Conservation (phyloP, 441 rosid genomes). For the Rhodomyrtus psidioides region DNA sequence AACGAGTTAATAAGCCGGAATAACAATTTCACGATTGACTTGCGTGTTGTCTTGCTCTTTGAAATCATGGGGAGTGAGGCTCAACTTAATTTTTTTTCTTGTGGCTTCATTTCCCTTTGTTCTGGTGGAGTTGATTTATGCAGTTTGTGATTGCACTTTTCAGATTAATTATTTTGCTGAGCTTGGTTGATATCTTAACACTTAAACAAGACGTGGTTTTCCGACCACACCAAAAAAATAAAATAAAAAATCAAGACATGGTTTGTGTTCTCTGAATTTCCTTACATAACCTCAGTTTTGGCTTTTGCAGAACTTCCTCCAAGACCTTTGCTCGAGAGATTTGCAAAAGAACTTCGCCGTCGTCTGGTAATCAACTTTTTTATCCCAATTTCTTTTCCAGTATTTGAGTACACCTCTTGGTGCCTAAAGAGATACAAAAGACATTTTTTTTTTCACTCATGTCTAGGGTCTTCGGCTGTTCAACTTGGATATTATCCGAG, state of each 20-base stretch:
- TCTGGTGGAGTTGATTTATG: not conserved
- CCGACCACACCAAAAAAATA: too few relatives aligned
- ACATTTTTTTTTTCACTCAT: not conserved
- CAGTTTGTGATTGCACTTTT: not conserved
- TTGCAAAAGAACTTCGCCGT: conserved; percentile 66
- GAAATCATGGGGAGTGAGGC: not conserved
- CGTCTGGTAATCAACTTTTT: conserved; percentile 36
- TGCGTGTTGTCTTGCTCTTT: not conserved
- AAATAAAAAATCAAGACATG: not conserved
- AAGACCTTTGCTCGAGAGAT: conserved; percentile 66
- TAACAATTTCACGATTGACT: not conserved
- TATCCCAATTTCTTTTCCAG: not conserved
- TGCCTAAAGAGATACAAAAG: not conserved
- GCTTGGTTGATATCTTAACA: not conserved
- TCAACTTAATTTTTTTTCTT: not conserved
- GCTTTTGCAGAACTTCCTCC: conserved; percentile 78
- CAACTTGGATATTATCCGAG: conserved; percentile 62
- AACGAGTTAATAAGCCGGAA: not conserved
- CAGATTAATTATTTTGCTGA: not conserved
- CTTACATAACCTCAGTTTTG: not conserved
- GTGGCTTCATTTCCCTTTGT: not conserved
- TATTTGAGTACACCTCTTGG: not conserved
- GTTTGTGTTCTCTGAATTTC: not conserved
- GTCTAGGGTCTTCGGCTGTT: conserved; percentile 47
- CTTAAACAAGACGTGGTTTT: not conserved